Evolutionary conservation across 352 stramenopile species (phyloP).

Genomic region (Pythium myriotylum): DNA sequence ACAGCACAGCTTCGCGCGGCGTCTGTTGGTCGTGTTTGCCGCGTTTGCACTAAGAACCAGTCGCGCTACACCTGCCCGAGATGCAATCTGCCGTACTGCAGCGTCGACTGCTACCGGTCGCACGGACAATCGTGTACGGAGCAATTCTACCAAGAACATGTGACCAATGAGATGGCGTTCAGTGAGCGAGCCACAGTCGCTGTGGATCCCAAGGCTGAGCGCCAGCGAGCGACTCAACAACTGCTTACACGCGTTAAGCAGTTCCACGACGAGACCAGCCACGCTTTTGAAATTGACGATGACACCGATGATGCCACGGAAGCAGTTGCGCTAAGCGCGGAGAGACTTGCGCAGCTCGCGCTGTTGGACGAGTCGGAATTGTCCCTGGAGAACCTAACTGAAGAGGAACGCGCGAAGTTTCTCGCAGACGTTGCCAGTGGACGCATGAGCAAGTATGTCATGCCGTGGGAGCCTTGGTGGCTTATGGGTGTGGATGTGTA

Average conservation of each 20-base stretch:
- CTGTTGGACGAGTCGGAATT: slow-evolving; percentile 50
- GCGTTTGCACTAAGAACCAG: slow-evolving; percentile 57
- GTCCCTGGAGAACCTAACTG: slow-evolving; percentile 65
- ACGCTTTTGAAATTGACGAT: slow-evolving; percentile 28
- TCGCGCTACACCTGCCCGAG: slow-evolving; percentile 84
- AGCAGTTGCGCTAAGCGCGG: slow-evolving; percentile 33
- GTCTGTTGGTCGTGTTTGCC: slow-evolving; percentile 52
- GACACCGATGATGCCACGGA: neutral
- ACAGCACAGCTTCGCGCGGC: slow-evolving; percentile 1
- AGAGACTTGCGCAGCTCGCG: slow-evolving; percentile 52
- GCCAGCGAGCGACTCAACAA: slow-evolving; percentile 38
- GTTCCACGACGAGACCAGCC: slow-evolving; percentile 52
- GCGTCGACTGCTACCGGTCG: slow-evolving; percentile 71
- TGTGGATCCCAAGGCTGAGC: slow-evolving; percentile 32
- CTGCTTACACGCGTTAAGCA: slow-evolving; percentile 54
- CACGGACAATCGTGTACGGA: slow-evolving; percentile 78
- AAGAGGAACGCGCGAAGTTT: slow-evolving; percentile 59
- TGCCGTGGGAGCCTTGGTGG: slow-evolving; percentile 81
- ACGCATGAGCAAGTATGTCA: slow-evolving; percentile 61
- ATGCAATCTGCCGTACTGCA: slow-evolving; percentile 82
- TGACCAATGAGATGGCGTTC: slow-evolving; percentile 57
- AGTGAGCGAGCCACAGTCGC: slow-evolving; percentile 28
- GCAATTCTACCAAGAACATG: slow-evolving; percentile 75
- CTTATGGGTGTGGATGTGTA: slow-evolving; percentile 46
- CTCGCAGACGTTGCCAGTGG: slow-evolving; percentile 65